Evolutionary conservation across 352 stramenopile genomes (phyloP), one percentile per base, ranked within the genome.

Genomic region (Phytopythium vexans): DNA sequence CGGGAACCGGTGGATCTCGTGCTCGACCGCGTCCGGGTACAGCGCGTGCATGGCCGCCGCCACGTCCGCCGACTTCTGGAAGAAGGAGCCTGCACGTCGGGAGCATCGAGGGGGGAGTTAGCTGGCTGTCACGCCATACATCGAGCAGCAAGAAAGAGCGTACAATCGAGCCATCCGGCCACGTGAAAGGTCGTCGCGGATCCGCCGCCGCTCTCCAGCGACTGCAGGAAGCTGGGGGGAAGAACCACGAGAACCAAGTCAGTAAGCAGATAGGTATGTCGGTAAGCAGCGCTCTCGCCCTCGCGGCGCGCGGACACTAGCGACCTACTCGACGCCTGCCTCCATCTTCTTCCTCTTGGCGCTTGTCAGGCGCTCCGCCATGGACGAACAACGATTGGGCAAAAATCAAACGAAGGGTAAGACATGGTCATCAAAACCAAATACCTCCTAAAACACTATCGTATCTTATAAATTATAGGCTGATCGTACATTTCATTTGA

Each of bases 121-220:
- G 46, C 35, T n/a, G 33, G 3, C 10, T 27, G 21, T 27, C 1
- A 27, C 21, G 2, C 21, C 21, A 27, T 27, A n/a, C 7, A 35
- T 1, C 36, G 33, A 36, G 35, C 10, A 1, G 31, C 11, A 41
- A 43, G 3, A 60, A 21, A 12, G 12, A 38, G 12, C 6, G 43
- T 46, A 75, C 82, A 90, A 47, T 72, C 74, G 45, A 56, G 70
- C 82, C 82, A 92, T n/a, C 82, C 82, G 16, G 78, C 73, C 60
- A 92, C 65, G 62, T 90, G 72, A 64, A 82, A 88, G 21, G 60
- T 80, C 31, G 66, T 62, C n/a, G 60, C 56, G 6, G 55, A 64
- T 42, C 56, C 63, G 27, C 50, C 52, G 44, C 42, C 46, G 6
- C 60, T 14, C 41, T 16, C 43, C 31, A 86, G 58, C 44, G 72